These are phyloP conservation scores for Pseudogymnoascus sp. DNA, from an alignment of 2,329 filamentous ascomycete species.

Conservation along the genomic window DNA sequence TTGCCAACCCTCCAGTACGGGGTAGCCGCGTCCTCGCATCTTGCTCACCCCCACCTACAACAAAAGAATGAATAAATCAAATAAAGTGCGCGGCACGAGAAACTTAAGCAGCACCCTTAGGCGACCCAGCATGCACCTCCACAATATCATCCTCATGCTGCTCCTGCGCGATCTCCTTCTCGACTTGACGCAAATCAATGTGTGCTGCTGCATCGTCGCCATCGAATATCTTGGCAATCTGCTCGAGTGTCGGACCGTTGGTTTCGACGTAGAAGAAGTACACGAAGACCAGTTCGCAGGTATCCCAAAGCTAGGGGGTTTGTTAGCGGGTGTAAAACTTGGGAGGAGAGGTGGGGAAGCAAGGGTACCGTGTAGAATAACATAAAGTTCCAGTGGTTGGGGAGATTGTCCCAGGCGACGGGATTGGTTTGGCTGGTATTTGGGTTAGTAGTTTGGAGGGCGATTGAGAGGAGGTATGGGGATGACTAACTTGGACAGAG, in stretches of 20 bases:
- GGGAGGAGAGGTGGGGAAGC: constrained; percentile 14
- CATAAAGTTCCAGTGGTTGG: constrained; percentile 56
- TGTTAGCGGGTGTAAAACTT: constrained; percentile 13
- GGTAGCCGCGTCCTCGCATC: background rate
- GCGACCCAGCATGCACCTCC: background rate
- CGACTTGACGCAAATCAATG: constrained; percentile 46
- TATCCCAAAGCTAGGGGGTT: constrained; percentile 42
- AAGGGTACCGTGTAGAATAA: constrained; percentile 49
- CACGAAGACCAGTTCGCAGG: constrained; percentile 51
- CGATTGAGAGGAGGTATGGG: constrained; percentile 31
- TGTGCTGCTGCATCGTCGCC: constrained; percentile 50
- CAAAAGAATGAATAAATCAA: background rate
- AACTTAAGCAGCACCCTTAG: background rate
- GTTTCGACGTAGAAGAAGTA: constrained; percentile 64
- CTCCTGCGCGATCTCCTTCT: constrained; percentile 41
- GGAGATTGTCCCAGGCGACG: constrained; percentile 51
- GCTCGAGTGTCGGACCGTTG: constrained; percentile 61
- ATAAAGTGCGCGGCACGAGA: background rate
- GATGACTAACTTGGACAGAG: constrained; percentile 44
- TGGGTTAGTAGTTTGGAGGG: constrained; percentile 28
- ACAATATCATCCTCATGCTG: background rate
- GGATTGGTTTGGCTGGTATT: constrained; percentile 53
- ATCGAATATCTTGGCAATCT: constrained; percentile 63
- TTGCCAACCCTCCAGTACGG: background rate
- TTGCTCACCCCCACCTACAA: background rate